Conservation (phyloP, 2,329 filamentous ascomycete species). For the Fusarium veterinarium region DNA sequence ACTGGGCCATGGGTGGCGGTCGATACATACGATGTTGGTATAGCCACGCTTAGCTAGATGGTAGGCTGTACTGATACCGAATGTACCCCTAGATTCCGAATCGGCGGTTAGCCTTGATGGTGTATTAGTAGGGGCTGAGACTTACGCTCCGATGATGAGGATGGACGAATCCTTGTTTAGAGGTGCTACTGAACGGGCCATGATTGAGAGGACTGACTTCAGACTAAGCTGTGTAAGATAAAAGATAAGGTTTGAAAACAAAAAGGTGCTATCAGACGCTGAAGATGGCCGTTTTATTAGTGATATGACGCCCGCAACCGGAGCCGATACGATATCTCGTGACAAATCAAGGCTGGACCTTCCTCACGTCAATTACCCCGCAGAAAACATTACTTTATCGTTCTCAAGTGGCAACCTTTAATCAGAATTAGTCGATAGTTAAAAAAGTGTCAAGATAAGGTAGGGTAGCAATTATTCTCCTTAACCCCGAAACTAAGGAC, state of each 20-base stretch:
- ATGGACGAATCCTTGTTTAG: neutral
- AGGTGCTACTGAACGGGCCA: neutral
- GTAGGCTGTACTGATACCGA: slow-evolving; percentile 10
- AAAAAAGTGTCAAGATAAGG: neutral
- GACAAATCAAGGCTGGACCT: neutral
- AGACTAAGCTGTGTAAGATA: neutral
- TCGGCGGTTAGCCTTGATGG: neutral
- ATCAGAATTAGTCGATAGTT: neutral
- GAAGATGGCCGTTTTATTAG: neutral
- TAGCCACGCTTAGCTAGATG: slow-evolving; percentile 27
- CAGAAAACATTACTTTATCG: neutral
- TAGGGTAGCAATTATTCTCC: no score
- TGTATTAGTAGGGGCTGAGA: neutral
- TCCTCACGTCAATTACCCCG: neutral
- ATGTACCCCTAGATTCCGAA: neutral
- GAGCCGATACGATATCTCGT: neutral
- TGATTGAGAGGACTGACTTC: accelerated
- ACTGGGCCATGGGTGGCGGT: slow-evolving; percentile 35
- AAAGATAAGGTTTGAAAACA: neutral
- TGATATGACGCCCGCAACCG: neutral
- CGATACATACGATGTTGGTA: slow-evolving; percentile 27
- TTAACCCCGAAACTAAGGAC: neutral
- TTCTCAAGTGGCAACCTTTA: neutral
- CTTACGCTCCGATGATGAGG: slow-evolving; percentile 6
- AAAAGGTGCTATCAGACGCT: neutral